Base-by-base conservation (phyloP, 768 basidiomycete species). In the Cantharellus anzutake region DNA sequence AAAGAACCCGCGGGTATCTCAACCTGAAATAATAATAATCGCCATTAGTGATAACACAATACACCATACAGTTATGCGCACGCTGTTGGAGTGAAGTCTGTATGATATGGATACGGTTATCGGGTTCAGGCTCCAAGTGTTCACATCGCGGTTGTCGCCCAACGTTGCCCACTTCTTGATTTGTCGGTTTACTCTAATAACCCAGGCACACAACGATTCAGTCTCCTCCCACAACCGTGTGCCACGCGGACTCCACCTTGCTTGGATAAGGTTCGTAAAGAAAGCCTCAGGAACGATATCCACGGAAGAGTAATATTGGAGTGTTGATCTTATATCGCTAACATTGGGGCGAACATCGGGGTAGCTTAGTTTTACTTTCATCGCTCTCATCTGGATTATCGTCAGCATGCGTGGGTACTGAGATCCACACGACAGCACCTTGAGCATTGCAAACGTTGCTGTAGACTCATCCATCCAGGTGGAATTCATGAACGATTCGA, bases 1-100 rank as follows among this genome's bases (percentile, higher is more conserved):
- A 98, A 72, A 66, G 98, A 92, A 35, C 96, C 96, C 29, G 96
- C 94, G 4, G 96, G 93, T 73, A 99, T 97, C 29, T 91, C 88
- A 57, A 93, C 91, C 83, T 88, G 60, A 38, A 56, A 62, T 16
- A 40, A 58, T 29, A 29, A 29, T 29, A 29, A 29, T 29, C 20
- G 20, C 20, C 20, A 29, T 29, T 29, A 29, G 20, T 29, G 20
- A 29, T 29, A 29, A 29, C 20, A 29, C 20, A 29, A 29, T 29
- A 29, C 20, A 29, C 20, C 20, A 29, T 29, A 29, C 20, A 29
- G 20, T 29, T 29, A 29, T 29, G 20, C 20, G 20, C 20, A 29
- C 20, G 20, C 20, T 29, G 20, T 29, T 29, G 20, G 20, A 29
- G 20, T 29, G 20, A 29, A 29, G 20, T 29, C 20, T 29, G 20